A percentile compares a stretch with the other conserved stretches of the same genome.
Conservation (phyloP, 495 filamentous ascomycete genomes). For the Lepidopterella palustris region DNA sequence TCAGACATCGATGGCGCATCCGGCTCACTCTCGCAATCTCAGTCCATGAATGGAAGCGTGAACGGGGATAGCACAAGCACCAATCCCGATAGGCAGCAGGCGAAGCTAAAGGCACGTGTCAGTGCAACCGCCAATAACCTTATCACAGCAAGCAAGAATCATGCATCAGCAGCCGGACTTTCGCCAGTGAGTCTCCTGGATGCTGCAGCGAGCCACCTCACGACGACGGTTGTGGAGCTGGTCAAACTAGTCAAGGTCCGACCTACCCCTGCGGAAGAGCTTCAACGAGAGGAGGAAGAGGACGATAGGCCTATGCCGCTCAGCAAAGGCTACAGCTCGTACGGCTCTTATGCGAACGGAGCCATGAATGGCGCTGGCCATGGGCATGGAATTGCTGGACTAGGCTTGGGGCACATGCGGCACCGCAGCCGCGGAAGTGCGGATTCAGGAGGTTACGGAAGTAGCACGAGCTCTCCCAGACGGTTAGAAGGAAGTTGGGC, state of each 20-base stretch:
- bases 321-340: conserved; percentile 11
- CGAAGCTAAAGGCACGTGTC: conserved; percentile 69
- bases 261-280: conserved; percentile 62
- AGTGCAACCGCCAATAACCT: conserved; percentile 92
- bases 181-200: conserved; percentile 91
- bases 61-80: conserved; percentile 40
- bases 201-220: conserved; percentile 89
- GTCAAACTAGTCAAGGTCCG: conserved; percentile 77
- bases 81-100: conserved; percentile 42
- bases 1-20: conserved; percentile 62
- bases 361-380: conserved; percentile 41
- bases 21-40: conserved; percentile 25
- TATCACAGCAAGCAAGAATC: conserved; percentile 90
- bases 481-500: background rate
- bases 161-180: conserved; percentile 70
- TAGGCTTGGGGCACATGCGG: conserved; percentile 14
- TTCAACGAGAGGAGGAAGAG: conserved; percentile 56
- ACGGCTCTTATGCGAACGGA: conserved; percentile 14
- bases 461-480: conserved; percentile 43
- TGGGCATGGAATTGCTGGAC: background rate
- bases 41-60: conserved; percentile 30
- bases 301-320: conserved; percentile 47
- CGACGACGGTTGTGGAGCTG: conserved; percentile 76
- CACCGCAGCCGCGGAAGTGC: conserved; percentile 40
- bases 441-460: conserved; percentile 45